A percentile compares a stretch with the other conserved stretches of the same genome.
Conservation (phyloP, 2,329 filamentous ascomycete species). For the Geosmithia putterillii region DNA sequence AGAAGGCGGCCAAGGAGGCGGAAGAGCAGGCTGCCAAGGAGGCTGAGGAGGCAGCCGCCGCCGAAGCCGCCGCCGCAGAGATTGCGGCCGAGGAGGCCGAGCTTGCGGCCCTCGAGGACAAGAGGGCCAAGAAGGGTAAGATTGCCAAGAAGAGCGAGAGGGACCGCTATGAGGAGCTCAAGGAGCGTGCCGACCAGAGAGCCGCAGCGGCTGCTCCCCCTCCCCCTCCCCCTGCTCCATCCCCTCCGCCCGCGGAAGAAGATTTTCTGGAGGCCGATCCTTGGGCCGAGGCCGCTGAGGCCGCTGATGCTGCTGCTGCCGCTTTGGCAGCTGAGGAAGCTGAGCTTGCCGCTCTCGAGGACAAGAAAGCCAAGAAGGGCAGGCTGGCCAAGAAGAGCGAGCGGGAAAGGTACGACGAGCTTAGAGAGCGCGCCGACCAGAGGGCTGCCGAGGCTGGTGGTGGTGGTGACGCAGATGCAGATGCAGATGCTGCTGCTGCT, state of each 20-base stretch:
- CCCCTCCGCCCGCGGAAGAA: constrained; percentile 12
- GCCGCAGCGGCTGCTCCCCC: constrained; percentile 3
- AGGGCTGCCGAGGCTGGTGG: constrained; percentile 14
- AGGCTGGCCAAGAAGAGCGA: constrained; percentile 10
- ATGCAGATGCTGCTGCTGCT: constrained; percentile 17
- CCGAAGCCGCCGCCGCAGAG: constrained; percentile 8
- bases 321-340: constrained; percentile 10
- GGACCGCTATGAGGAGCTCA: constrained; percentile 14
- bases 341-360: constrained; percentile 11
- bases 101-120: constrained; percentile 13
- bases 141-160: constrained; percentile 9
- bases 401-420: constrained; percentile 13
- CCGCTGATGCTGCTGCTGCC: constrained; percentile 7
- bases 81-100: constrained; percentile 10
- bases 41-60: constrained; percentile 6
- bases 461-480: constrained; percentile 10
- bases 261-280: neutral
- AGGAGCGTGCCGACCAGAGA: constrained; percentile 7
- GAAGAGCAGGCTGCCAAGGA: constrained; percentile 13
- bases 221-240: neutral
- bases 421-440: constrained; percentile 8
- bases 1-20: constrained; percentile 8
- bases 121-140: constrained; percentile 14
- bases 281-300: neutral
- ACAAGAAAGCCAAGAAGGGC: constrained; percentile 15